These are phyloP conservation scores for Amanita rubescens DNA, from an alignment of 768 basidiomycete species.

Conservation along the genomic window DNA sequence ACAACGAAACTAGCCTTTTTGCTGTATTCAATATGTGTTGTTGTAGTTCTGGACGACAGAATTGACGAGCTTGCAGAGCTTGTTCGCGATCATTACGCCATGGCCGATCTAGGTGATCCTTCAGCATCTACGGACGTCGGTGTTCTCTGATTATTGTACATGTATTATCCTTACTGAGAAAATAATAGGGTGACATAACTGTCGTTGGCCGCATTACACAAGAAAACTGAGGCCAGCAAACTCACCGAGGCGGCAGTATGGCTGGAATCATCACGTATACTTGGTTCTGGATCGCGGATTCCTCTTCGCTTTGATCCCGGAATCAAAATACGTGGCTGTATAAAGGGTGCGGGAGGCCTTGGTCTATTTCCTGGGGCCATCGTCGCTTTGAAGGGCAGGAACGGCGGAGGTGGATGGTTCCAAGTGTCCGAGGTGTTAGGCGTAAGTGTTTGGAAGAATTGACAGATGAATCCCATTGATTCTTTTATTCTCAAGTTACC, in stretches of 20 bases:
- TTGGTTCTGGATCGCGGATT: constrained; percentile 58
- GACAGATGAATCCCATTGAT: background rate
- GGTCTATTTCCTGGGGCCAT: constrained; percentile 88
- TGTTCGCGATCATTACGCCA: constrained; percentile 59
- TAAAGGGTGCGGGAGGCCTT: constrained; percentile 53
- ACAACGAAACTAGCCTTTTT: background rate
- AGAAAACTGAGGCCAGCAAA: constrained; percentile 60
- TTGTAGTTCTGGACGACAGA: constrained; percentile 68
- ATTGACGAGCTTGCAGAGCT: constrained; percentile 84
- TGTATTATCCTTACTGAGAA: background rate
- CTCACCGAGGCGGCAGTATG: constrained; percentile 67
- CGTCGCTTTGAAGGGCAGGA: constrained; percentile 78
- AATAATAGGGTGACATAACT: constrained; percentile 49
- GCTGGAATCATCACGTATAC: constrained; percentile 79
- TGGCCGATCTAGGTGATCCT: constrained; percentile 76
- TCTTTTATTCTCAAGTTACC: constrained; percentile 43
- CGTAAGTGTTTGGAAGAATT: constrained; percentile 37
- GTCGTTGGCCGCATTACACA: constrained; percentile 69
- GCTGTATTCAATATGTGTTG: background rate
- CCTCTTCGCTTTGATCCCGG: constrained; percentile 63
- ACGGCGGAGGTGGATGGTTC: constrained; percentile 88
- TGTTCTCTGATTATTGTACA: constrained; percentile 5
- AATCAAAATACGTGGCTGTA: constrained; percentile 58
- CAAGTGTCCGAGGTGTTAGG: constrained; percentile 73
- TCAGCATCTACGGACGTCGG: constrained; percentile 36